A percentile compares a stretch with the other conserved stretches of the same genome.
These are phyloP conservation scores for Aquilaria yunnanensis DNA, from an alignment of 345 rosid species.

Conservation along the genomic window DNA sequence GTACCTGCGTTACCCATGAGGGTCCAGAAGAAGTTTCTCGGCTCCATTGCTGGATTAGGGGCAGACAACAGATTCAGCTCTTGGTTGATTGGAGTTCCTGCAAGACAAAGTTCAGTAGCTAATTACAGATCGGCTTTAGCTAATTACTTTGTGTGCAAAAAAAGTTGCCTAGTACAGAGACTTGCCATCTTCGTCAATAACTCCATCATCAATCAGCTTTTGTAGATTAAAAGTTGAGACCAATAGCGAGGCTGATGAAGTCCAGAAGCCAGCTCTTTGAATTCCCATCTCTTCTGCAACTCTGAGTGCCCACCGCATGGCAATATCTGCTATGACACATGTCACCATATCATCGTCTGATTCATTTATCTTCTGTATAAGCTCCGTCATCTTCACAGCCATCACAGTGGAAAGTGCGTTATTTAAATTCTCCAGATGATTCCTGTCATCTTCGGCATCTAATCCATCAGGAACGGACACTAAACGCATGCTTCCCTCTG, in stretches of 20 bases:
- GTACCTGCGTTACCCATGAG: slow-evolving; percentile 20
- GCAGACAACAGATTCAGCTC: slow-evolving; percentile 17
- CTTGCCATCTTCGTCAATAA: slow-evolving; percentile 36
- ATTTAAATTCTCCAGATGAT: slow-evolving; percentile 18
- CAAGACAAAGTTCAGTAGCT: background rate
- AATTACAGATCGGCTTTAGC: too few relatives aligned
- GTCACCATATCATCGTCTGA: slow-evolving; percentile 20
- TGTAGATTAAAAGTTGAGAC: slow-evolving; percentile 20
- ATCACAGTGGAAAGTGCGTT: slow-evolving; percentile 23
- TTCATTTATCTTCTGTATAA: slow-evolving; percentile 19
- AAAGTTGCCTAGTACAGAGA: background rate
- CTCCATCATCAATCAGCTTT: slow-evolving; percentile 37
- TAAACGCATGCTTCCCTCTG: slow-evolving; percentile 17
- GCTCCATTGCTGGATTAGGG: slow-evolving; percentile 21
- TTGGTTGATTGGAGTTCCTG: slow-evolving; percentile 20
- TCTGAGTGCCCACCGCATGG: slow-evolving; percentile 25
- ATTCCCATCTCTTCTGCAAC: slow-evolving; percentile 40
- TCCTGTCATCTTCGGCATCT: slow-evolving; percentile 32
- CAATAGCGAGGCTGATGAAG: slow-evolving; percentile 31
- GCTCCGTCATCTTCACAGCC: slow-evolving; percentile 34
- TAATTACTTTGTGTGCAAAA: background rate
- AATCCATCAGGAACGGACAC: slow-evolving; percentile 41
- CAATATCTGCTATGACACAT: slow-evolving; percentile 40
- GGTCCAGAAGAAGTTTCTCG: slow-evolving; percentile 33
- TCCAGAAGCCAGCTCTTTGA: slow-evolving; percentile 30